Conservation (phyloP, 768 basidiomycete species). For the Cyclocybe cylindracea region DNA sequence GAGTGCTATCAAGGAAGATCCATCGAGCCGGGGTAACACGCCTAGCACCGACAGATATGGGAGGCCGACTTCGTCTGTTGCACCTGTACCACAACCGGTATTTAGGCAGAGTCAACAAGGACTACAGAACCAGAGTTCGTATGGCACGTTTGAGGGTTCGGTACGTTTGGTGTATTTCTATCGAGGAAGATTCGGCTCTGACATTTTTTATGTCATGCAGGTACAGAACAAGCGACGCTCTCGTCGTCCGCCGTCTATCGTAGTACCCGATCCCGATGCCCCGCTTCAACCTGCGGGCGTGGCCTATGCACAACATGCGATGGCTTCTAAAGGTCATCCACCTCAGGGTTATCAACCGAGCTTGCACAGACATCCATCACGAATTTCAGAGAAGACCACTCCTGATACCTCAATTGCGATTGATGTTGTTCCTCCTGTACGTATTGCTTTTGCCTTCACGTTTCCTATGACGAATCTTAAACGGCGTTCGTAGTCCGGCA, state of each 20-base stretch:
- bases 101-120: conserved; percentile 2
- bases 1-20: conserved; percentile 42
- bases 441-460: conserved; percentile 1
- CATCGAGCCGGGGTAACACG: conserved; percentile 30
- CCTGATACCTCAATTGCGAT: conserved; percentile 21
- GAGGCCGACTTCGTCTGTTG: conserved; percentile 9
- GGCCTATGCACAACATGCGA: conserved; percentile 14
- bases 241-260: conserved; percentile 17
- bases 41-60: conserved; percentile 21
- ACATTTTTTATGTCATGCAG: not conserved
- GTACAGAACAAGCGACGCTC: conserved; percentile 13
- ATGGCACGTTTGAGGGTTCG: conserved; percentile 16
- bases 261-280: conserved; percentile 21
- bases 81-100: conserved; percentile 17
- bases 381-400: conserved; percentile 16
- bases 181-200: not conserved
- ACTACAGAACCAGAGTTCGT: conserved; percentile 15
- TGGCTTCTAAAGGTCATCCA: not conserved
- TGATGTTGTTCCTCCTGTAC: conserved; percentile 27
- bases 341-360: conserved; percentile 6
- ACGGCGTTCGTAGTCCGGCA: conserved; percentile 16
- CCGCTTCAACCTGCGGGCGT: conserved; percentile 16
- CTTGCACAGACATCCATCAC: conserved; percentile 18
- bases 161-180: conserved; percentile 8
- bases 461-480: not conserved